phyloP scores from a whole-genome alignment of 192 early-diverging fungal species.

The Mortierella hygrophila region DNA sequence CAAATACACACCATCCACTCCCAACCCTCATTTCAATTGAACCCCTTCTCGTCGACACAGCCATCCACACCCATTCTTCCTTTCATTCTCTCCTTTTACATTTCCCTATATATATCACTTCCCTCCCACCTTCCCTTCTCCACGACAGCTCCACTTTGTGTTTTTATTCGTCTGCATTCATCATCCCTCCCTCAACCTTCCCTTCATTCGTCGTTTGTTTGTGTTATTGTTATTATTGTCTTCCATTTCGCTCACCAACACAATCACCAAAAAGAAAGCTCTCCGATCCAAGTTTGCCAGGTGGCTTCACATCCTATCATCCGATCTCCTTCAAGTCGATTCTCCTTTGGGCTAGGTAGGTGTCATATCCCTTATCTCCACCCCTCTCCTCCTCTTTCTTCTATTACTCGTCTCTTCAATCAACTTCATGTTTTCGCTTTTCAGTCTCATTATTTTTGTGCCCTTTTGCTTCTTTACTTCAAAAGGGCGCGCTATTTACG shows the following conservation, averaged over 20 bases:
- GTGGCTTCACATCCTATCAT: not conserved
- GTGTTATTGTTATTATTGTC: not conserved
- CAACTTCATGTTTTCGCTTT: not conserved
- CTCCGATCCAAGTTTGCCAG: not conserved
- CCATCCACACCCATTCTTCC: not conserved
- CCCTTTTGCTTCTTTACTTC: too few relatives aligned
- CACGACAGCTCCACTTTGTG: not conserved
- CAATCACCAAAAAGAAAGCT: not conserved
- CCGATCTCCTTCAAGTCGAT: slow-evolving; percentile 6
- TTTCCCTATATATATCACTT: not conserved
- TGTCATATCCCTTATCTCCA: not conserved
- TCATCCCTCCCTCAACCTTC: not conserved
- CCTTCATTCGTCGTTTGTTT: not conserved
- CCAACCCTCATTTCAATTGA: not conserved
- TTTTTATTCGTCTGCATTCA: not conserved
- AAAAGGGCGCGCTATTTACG: too few relatives aligned
- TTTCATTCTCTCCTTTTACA: not conserved
- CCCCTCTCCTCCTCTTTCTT: not conserved
- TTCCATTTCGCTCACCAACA: not conserved
- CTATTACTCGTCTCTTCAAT: not conserved
- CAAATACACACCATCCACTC: not conserved
- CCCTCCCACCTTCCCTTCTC: not conserved
- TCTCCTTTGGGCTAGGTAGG: not conserved
- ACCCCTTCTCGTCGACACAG: slow-evolving; percentile 1
- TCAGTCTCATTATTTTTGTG: not conserved